Conservation (phyloP, 75 land plant species). For the Ceratopteris richardii region DNA sequence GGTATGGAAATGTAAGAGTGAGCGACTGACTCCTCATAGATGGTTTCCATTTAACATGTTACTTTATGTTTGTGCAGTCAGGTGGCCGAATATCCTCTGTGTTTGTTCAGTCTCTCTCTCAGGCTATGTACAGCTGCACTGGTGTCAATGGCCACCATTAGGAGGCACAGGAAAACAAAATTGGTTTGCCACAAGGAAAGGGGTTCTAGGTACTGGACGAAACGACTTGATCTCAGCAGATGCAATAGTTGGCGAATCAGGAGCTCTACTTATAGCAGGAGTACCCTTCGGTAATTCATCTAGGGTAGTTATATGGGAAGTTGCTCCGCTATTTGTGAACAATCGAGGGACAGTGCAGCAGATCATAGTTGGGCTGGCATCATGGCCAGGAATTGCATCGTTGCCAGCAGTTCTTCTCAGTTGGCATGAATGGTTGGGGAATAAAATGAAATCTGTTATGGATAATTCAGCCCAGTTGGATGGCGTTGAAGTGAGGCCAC, state of each 20-base stretch:
- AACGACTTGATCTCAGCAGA: constrained; percentile 98
- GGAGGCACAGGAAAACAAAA: constrained; percentile 29
- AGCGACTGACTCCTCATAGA: too few species aligned
- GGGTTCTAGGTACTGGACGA: constrained; percentile 95
- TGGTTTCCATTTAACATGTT: too few species aligned
- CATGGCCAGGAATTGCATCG: constrained; percentile 87
- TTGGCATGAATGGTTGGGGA: constrained; percentile 69
- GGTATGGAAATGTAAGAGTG: too few species aligned
- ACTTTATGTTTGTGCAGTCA: too few species aligned
- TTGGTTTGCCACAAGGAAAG: constrained; percentile 90
- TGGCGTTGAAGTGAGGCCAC: background rate
- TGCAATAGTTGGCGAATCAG: constrained; percentile 81
- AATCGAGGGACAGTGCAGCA: constrained; percentile 71
- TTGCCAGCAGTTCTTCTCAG: constrained; percentile 86
- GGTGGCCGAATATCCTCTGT: constrained; percentile 96
- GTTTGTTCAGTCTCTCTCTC: constrained; percentile 88
- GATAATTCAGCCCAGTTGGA: background rate
- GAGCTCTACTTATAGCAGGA: constrained; percentile 87
- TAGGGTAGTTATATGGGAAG: constrained; percentile 99
- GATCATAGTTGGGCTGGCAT: constrained; percentile 20
- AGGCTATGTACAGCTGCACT: constrained; percentile 90
- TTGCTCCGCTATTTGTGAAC: constrained; percentile 39
- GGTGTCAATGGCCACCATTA: constrained; percentile 85
- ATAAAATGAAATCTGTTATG: background rate
- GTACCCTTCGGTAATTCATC: constrained; percentile 98